These are phyloP conservation scores for Colletotrichum limetticola DNA, from an alignment of 2,329 filamentous ascomycete genomes.

Conservation along the genomic window DNA sequence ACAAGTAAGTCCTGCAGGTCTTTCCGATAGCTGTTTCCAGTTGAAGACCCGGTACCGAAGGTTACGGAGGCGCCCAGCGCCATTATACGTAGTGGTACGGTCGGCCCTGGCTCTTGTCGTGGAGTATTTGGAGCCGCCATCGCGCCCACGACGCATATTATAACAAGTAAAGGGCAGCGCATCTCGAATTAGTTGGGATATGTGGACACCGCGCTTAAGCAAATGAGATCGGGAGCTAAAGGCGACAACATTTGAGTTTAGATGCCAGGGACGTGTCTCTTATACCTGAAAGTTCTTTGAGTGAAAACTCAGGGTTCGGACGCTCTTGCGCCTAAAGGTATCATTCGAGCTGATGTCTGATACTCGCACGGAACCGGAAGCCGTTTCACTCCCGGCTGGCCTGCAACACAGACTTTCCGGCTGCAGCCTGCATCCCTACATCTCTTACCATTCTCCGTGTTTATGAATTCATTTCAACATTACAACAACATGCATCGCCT, in stretches of 20 bases:
- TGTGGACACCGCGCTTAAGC: not conserved
- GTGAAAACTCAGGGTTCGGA: not conserved
- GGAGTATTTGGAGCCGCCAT: not conserved
- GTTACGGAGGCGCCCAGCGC: slow-evolving; percentile 29
- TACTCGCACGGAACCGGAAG: slow-evolving; percentile 27
- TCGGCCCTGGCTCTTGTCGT: slow-evolving; percentile 18
- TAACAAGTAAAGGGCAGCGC: not conserved
- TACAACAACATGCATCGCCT: too few relatives aligned
- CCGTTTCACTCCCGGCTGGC: slow-evolving; percentile 9
- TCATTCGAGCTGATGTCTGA: slow-evolving; percentile 15
- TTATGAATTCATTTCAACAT: too few relatives aligned
- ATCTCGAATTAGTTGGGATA: not conserved
- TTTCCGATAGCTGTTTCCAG: slow-evolving; percentile 51
- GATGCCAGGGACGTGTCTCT: not conserved
- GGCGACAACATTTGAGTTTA: not conserved
- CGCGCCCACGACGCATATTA: not conserved
- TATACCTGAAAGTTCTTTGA: not conserved
- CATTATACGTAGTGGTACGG: slow-evolving; percentile 24
- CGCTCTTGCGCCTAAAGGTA: not conserved
- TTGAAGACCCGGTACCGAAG: slow-evolving; percentile 39
- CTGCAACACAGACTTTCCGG: slow-evolving; percentile 1
- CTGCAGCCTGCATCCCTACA: too few relatives aligned
- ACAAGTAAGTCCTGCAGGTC: slow-evolving; percentile 40
- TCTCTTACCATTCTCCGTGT: too few relatives aligned
- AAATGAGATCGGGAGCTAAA: too few relatives aligned